Evolutionary conservation across 495 filamentous ascomycete species (phyloP).

Genomic region (Aspergillus diversus): DNA sequence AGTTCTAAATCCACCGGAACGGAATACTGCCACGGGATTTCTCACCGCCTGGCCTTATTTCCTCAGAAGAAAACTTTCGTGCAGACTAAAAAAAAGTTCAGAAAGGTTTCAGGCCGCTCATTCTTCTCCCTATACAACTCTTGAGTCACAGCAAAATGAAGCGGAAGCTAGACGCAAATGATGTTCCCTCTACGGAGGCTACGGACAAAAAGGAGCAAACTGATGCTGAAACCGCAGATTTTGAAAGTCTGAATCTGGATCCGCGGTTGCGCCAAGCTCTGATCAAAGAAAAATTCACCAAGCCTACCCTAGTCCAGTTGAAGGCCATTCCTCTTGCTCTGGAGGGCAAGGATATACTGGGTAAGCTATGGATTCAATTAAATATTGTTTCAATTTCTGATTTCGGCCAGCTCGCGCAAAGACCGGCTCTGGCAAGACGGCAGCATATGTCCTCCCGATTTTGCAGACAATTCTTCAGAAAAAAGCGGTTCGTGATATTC

Average conservation of each 20-base stretch:
- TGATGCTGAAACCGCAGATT: constrained; percentile 33
- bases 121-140: background rate
- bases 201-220: constrained; percentile 28
- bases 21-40: constrained; percentile 34
- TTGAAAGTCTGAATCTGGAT: constrained; percentile 71
- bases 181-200: constrained; percentile 53
- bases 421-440: constrained; percentile 94
- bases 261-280: constrained; percentile 83
- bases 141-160: constrained; percentile 51
- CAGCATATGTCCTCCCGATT: constrained; percentile 93
- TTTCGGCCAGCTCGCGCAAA: constrained; percentile 69
- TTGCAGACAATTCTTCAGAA: constrained; percentile 77
- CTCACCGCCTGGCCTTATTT: constrained; percentile 49
- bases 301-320: constrained; percentile 83
- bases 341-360: constrained; percentile 89
- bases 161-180: constrained; percentile 64
- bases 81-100: background rate
- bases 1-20: background rate
- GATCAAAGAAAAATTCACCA: constrained; percentile 78
- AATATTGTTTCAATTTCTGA: constrained; percentile 27
- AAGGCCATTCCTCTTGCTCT: constrained; percentile 87
- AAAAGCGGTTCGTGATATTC: constrained; percentile 60
- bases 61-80: constrained; percentile 39
- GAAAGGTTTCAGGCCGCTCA: background rate
- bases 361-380: constrained; percentile 34